Evolutionary conservation across 192 early-diverging fungal species (phyloP), one percentile per base, ranked within the genome.

Genomic region (Coemansia sp.): DNA sequence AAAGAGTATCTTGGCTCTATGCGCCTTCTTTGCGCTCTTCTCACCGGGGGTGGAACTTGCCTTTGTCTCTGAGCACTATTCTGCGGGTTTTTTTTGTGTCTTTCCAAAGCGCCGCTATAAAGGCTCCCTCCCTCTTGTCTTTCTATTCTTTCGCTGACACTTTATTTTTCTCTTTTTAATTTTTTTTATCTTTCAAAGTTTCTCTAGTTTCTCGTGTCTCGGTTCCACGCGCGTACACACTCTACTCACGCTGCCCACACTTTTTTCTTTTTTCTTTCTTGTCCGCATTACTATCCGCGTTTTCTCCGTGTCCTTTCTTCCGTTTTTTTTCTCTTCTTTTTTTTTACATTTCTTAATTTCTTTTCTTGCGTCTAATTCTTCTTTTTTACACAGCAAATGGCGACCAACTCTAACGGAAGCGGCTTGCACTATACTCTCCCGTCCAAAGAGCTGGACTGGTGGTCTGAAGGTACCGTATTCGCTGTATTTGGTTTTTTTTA

Each of bases 401-500:
- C 57, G 15, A 72, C 34, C 63, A 65, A 65, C 47, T 36, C 22
- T 60, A 66, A 59, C 65, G 41, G 44, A 22, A 41, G 24, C n/a
- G 51, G 47, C 24, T n/a, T 42, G 43, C 68, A 59, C 44, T 76
- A 76, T 63, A 72, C 68, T 46, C 44, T 74, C 20, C 82, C 82
- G 54, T 76, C 82, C 57, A 84, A 84, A 75, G 77, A 84, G 61
- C 68, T 79, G 68, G 82, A 84, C 74, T 84, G 82, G 82, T 84
- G 82, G 82, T 79, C 77, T 61, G 82, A 84, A 84, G 82, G 82
- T 84, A 84, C 24, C 16, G 64, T 74, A 74, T 67, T 55, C 20
- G 24, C 46, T n/a, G 42, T 8, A 20, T 40, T 66, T 10, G 20
- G 13, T 44, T 15, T 22, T 2, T 3, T 66, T 27, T 29, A 2